phyloP scores from a whole-genome alignment of 306 rosid species.

The Luffa aegyptiaca region DNA sequence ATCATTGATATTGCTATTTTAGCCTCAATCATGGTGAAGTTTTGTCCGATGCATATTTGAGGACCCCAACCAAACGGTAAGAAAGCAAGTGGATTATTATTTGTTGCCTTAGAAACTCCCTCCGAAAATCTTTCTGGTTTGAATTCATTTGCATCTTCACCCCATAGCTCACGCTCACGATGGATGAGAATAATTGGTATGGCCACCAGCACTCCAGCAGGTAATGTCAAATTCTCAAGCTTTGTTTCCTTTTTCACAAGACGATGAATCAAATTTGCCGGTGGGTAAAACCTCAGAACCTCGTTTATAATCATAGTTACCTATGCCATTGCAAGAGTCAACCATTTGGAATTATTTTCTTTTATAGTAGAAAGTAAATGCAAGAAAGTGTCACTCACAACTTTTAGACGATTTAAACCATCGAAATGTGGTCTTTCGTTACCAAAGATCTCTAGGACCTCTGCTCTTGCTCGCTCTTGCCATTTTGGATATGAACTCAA shows the following conservation, averaged over 20 bases:
- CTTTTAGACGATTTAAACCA: constrained; percentile 27
- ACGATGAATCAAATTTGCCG: background rate
- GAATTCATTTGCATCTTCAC: constrained; percentile 26
- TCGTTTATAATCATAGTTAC: constrained; percentile 16
- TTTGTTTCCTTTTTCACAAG: background rate
- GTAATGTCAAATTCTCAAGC: constrained; percentile 11
- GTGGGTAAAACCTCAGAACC: constrained; percentile 6
- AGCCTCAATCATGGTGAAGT: constrained; percentile 19
- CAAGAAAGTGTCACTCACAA: background rate
- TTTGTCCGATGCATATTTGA: constrained; percentile 22
- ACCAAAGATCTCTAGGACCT: constrained; percentile 32
- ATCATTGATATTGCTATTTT: constrained; percentile 31
- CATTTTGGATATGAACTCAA: constrained; percentile 25
- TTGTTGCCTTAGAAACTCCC: constrained; percentile 27
- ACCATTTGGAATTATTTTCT: no score
- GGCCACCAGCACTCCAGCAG: background rate
- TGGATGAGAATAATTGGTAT: constrained; percentile 16
- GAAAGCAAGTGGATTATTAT: constrained; percentile 3
- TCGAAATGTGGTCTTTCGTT: constrained; percentile 20
- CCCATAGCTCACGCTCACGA: constrained; percentile 22
- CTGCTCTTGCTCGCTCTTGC: constrained; percentile 44
- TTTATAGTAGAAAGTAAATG: no score
- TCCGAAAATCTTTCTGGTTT: constrained; percentile 31
- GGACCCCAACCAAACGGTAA: constrained; percentile 18
- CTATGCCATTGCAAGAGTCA: background rate